Evolutionary conservation across 805 yeast genomes (phyloP), one percentile per base, ranked within the genome.

Genomic region (Middelhovenomyces tepae): DNA sequence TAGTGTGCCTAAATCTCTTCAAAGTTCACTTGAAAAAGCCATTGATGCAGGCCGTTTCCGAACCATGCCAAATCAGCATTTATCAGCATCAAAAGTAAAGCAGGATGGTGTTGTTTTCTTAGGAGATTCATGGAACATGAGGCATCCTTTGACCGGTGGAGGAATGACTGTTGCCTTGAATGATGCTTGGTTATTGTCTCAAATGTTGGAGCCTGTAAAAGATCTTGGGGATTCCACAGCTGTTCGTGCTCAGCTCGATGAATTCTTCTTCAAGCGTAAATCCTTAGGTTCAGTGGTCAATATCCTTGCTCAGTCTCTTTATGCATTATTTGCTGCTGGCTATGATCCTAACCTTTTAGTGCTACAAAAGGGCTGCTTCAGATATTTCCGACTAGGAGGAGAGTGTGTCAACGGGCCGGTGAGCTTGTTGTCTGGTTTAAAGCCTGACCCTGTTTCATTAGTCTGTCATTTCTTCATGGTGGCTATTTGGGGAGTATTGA

Each of bases 111-210:
- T 85, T 29, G 65, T 91, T 22, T 68, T 89, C 45, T 53, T 91
- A 22, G 98, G 98, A 31, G 98, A 91, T 56, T 83, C 98, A 2
- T 67, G 87, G 46, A 91, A 91, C 57, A 91, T 91, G 96, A 72
- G 98, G 55, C 98, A 91, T 56, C 98, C 98, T 17, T 70, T 91
- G 40, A 91, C 97, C 1, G 98, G 98, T 34, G 98, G 98, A 43
- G 98, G 98, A 40, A 91, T 91, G 98, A 86, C 97, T 16, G 98
- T 91, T 27, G 96, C 95, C 2, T 64, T 91, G 39, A 82, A 77
- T 52, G 98, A 91, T 57, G 82, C 84, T 3, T 79, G 70, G 0
- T 53, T 81, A 21, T 65, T 86, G 28, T 74, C 82, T 13, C 68
- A 71, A 45, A 58, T 82, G 24, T 64, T 91, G 33, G 48, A 67